Evolutionary conservation across 176 grass and related monocot species (phyloP), one percentile per base, ranked within the genome.

Genomic region (Rhynchospora pubera): DNA sequence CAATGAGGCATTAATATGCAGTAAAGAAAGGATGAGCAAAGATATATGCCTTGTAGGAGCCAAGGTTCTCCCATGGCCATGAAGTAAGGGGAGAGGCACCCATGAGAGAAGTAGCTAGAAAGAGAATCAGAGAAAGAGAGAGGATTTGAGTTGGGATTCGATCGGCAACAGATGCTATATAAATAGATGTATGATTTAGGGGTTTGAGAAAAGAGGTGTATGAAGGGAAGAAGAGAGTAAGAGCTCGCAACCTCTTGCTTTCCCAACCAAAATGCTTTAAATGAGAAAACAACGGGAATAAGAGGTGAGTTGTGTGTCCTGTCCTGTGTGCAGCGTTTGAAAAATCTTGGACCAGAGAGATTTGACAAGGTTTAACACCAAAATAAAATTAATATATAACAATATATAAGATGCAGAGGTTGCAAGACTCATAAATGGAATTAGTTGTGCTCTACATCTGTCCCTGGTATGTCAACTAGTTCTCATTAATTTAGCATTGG

Each of bases 31-130:
- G 1, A 14, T 5, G 14, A 8, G 13, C 6, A 30, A 22, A 13
- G 10, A 21, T 76, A 0, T 51, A 7, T 81, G 89, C 94, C 91
- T 97, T 97, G 94, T 88, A 97, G 8, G 64, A 43, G n/a, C 91
- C 94, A 34, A 97, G 80, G 79, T 91, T 89, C 1, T 97, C 90
- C 91, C 94, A 97, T 13, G 94, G 94, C 94, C 94, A 97, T 3
- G 90, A 89, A 3, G 85, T 88, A 57, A 97, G 64, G 57, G 82
- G 16, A 28, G 90, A 81, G 23, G 88, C 79, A 63, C 83, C 94
- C 94, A 97, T 94, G 61, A 22, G 0, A 5, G 47, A 66, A 79
- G 48, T 51, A 24, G 42, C 34, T 9, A n/a, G 24, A 24, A 3
- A 72, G 47, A 72, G 51, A 69, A 18, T 22, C 14, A 83, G 6